These are phyloP conservation scores for Neurospora sp. DNA, from an alignment of 495 filamentous ascomycete species.

Conservation along the genomic window DNA sequence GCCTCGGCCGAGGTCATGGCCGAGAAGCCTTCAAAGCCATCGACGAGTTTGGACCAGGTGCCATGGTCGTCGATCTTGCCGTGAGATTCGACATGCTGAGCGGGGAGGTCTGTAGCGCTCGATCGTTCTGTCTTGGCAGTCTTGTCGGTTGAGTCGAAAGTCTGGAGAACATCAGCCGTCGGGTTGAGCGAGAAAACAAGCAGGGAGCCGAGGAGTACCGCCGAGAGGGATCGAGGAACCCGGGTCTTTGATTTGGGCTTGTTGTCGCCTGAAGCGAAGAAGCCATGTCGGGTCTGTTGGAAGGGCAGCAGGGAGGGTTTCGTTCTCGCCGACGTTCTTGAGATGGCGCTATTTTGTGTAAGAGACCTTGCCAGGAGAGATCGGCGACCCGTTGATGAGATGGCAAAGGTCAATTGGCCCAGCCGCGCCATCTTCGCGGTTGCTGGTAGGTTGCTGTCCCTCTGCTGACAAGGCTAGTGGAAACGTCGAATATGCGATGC, in stretches of 20 bases:
- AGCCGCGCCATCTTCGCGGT: not conserved
- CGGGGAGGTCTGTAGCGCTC: not conserved
- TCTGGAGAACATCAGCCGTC: conserved; percentile 27
- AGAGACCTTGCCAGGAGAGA: not conserved
- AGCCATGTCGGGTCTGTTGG: conserved; percentile 4
- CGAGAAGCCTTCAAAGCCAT: conserved; percentile 49
- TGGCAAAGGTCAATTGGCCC: not conserved
- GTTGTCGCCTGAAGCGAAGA: conserved; percentile 5
- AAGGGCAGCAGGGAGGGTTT: not conserved
- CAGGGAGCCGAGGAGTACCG: conserved; percentile 25
- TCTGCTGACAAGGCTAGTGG: not conserved
- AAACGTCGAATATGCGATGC: not conserved
- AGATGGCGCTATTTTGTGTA: not conserved
- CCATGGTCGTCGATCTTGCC: conserved; percentile 16
- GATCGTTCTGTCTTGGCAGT: not conserved
- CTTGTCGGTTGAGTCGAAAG: conserved; percentile 7
- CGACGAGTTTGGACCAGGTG: conserved; percentile 51
- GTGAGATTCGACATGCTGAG: conserved; percentile 3
- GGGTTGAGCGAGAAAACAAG: conserved; percentile 35
- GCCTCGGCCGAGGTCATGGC: conserved; percentile 43
- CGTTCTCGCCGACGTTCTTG: not conserved
- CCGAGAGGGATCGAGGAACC: conserved; percentile 10
- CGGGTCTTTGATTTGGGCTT: conserved; percentile 5
- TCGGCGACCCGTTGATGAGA: not conserved
- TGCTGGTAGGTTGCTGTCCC: not conserved